These are phyloP conservation scores for Coemansia sp. DNA, from an alignment of 192 early-diverging fungal genomes.

Conservation along the genomic window DNA sequence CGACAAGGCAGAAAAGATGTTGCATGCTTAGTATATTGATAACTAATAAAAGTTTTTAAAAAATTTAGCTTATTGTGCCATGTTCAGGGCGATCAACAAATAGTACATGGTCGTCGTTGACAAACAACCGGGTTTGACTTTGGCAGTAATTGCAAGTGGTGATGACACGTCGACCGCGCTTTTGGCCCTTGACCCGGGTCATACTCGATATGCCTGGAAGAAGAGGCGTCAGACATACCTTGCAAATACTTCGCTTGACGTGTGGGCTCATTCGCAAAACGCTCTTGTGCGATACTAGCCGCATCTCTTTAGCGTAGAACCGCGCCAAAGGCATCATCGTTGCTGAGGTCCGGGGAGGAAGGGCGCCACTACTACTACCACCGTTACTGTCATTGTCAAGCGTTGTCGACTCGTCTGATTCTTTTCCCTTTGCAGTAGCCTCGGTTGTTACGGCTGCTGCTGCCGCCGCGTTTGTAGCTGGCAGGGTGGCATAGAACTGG, in stretches of 20 bases:
- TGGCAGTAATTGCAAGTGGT: conserved; percentile 48
- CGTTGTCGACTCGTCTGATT: background rate
- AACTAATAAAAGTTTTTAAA: background rate
- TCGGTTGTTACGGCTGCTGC: background rate
- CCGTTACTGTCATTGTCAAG: conserved; percentile 1
- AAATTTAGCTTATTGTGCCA: conserved; percentile 14
- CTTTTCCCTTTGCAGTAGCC: conserved; percentile 6
- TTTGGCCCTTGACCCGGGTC: conserved; percentile 35
- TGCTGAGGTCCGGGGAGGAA: background rate
- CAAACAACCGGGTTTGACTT: conserved; percentile 25
- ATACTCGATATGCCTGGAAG: conserved; percentile 40
- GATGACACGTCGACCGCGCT: conserved; percentile 20
- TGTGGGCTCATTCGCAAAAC: conserved; percentile 53
- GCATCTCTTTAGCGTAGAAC: conserved; percentile 50
- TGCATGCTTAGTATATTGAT: conserved; percentile 24
- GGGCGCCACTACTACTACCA: conserved; percentile 8
- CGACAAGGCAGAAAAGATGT: conserved; percentile 43
- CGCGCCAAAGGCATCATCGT: conserved; percentile 34
- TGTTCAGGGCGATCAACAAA: conserved; percentile 44
- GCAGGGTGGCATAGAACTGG: conserved; percentile 29
- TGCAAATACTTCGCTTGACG: conserved; percentile 42
- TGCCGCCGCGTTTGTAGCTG: background rate
- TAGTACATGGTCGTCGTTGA: conserved; percentile 19
- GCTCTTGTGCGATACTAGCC: conserved; percentile 42
- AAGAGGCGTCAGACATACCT: conserved; percentile 30